phyloP scores from a whole-genome alignment of 73 alveolate genomes.

The Breviolum minutum region DNA sequence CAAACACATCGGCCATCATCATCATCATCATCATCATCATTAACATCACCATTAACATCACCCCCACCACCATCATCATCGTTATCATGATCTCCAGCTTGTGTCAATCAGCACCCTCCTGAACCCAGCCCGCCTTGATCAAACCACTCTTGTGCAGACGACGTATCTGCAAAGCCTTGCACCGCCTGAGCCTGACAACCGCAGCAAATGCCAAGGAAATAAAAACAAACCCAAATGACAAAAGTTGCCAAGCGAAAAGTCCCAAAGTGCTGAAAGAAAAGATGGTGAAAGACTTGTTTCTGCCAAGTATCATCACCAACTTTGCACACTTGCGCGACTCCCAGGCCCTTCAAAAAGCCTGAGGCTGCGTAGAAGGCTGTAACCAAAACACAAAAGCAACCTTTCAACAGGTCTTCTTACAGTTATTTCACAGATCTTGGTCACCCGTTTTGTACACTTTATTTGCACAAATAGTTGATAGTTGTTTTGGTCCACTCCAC shows the following conservation, averaged over 20 bases:
- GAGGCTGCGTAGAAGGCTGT: not conserved
- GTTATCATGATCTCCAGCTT: not conserved
- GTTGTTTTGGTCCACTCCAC: too few species aligned
- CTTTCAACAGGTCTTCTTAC: not conserved
- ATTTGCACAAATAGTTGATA: too few species aligned
- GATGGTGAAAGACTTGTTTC: not conserved
- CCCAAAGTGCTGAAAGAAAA: not conserved
- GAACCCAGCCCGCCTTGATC: not conserved
- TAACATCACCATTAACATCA: not conserved
- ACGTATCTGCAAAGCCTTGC: conserved; percentile 36
- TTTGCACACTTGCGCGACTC: conserved; percentile 30
- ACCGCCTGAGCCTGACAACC: not conserved
- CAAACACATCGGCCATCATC: not conserved
- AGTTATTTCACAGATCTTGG: too few species aligned
- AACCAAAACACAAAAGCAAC: not conserved
- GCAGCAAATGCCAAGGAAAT: not conserved
- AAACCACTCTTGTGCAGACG: conserved; percentile 40
- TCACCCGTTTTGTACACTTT: too few species aligned
- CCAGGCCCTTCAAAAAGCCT: conserved; percentile 48
- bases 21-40: not conserved
- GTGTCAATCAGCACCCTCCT: not conserved
- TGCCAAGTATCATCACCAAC: conserved; percentile 34
- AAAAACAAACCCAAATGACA: not conserved
- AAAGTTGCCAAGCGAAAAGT: not conserved
- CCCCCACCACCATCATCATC: not conserved